A percentile compares a stretch with the other conserved stretches of the same genome.
These are phyloP conservation scores for Gossypium gossypioides DNA, from an alignment of 441 rosid species.

Conservation along the genomic window DNA sequence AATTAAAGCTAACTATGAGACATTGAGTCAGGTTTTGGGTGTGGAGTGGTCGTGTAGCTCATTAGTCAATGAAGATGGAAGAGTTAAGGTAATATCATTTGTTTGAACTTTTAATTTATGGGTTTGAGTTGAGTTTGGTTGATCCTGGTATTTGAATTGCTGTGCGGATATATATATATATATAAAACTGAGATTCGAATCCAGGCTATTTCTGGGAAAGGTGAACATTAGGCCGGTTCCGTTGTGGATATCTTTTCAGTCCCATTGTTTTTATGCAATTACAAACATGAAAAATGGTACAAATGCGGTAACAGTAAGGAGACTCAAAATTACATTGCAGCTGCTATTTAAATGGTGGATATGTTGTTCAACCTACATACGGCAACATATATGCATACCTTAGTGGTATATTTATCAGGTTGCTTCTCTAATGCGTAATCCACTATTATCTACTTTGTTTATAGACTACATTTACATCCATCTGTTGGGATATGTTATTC, in stretches of 20 bases:
- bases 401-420: not conserved
- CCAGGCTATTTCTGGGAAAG: no score
- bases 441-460: not conserved
- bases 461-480: not conserved
- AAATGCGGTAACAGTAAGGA: not conserved
- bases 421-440: not conserved
- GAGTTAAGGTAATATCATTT: not conserved
- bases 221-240: no score
- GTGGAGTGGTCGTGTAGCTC: constrained; percentile 21
- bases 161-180: no score
- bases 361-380: not conserved
- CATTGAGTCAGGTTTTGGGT: constrained; percentile 18
- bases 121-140: not conserved
- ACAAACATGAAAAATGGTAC: not conserved
- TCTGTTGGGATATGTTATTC: not conserved
- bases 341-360: not conserved
- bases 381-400: not conserved
- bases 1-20: constrained; percentile 25
- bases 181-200: no score
- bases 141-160: not conserved
- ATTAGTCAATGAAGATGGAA: not conserved
- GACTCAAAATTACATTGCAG: not conserved
- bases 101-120: not conserved
- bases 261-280: not conserved
- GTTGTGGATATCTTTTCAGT: no score